Percentiles rank a stretch among this genome's conserved stretches.
These are phyloP conservation scores for Agroathelia rolfsii DNA, from an alignment of 1,284 basidiomycete species.

Conservation along the genomic window DNA sequence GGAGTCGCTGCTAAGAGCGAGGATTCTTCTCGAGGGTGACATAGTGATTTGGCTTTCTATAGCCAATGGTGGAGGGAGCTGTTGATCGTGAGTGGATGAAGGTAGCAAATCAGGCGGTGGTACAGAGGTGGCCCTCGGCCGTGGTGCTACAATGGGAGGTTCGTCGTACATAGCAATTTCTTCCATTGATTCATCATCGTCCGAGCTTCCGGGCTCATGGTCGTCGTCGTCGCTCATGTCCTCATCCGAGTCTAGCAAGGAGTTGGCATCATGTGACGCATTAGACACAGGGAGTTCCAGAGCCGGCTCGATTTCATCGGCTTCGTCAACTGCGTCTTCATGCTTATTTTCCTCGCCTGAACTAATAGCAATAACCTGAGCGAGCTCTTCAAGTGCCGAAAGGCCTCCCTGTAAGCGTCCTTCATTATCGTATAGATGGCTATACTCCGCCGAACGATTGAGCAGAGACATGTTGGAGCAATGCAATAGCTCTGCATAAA, in stretches of 20 bases:
- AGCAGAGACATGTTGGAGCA: conserved; percentile 97
- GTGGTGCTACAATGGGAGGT: conserved; percentile 28
- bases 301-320: conserved; percentile 55
- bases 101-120: conserved; percentile 9
- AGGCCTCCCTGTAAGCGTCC: conserved; percentile 79
- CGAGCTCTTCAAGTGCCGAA: conserved; percentile 71
- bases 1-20: too few species aligned
- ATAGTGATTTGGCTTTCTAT: too few species aligned
- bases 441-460: conserved; percentile 67
- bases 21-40: too few species aligned
- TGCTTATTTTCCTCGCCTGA: conserved; percentile 44
- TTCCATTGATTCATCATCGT: conserved; percentile 68
- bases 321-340: conserved; percentile 52
- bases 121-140: conserved; percentile 20
- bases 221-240: conserved; percentile 60
- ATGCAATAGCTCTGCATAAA: conserved; percentile 94
- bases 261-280: conserved; percentile 43
- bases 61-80: too few species aligned
- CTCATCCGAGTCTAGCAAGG: conserved; percentile 61
- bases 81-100: conserved; percentile 6
- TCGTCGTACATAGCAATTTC: conserved; percentile 68
- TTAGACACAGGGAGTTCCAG: conserved; percentile 66
- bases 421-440: conserved; percentile 68
- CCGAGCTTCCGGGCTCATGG: conserved; percentile 58
- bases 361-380: conserved; percentile 61